phyloP scores from a whole-genome alignment of 805 yeast species.

The Candida odintsovae region DNA sequence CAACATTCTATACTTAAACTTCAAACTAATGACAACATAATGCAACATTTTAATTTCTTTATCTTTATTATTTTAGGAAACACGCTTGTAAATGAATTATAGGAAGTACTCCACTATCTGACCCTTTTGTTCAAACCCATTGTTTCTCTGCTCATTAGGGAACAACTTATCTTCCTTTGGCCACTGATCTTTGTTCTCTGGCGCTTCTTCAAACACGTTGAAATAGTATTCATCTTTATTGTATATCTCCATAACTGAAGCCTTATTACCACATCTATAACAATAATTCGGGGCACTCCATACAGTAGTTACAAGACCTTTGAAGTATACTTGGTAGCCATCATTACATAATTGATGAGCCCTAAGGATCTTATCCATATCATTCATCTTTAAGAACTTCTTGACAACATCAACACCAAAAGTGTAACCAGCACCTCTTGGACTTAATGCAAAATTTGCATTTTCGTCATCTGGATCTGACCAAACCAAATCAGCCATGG shows the following conservation, averaged over 20 bases:
- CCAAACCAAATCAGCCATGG: constrained; percentile 99
- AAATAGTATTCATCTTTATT: constrained; percentile 64
- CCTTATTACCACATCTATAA: constrained; percentile 94
- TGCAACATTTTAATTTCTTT: background rate
- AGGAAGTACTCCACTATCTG: constrained; percentile 49
- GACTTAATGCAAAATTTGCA: constrained; percentile 75
- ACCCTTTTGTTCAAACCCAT: constrained; percentile 15
- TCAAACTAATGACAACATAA: background rate
- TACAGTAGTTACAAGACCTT: constrained; percentile 87
- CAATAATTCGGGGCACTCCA: constrained; percentile 99
- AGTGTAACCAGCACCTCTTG: constrained; percentile 97
- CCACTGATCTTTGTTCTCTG: constrained; percentile 65
- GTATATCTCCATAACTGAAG: constrained; percentile 88
- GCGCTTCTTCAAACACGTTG: constrained; percentile 96
- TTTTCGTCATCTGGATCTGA: constrained; percentile 90
- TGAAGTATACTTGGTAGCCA: constrained; percentile 89
- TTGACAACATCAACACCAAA: constrained; percentile 90
- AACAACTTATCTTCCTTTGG: constrained; percentile 21
- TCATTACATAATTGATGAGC: constrained; percentile 98
- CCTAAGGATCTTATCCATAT: constrained; percentile 74
- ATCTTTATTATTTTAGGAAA: background rate
- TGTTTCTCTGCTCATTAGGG: constrained; percentile 3
- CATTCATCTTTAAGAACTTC: constrained; percentile 73
- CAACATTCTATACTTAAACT: background rate
- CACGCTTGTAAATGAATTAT: constrained; percentile 14